These are phyloP conservation scores for Rhodotorula sp. DNA, from an alignment of 1,284 basidiomycete genomes.

Conservation along the genomic window DNA sequence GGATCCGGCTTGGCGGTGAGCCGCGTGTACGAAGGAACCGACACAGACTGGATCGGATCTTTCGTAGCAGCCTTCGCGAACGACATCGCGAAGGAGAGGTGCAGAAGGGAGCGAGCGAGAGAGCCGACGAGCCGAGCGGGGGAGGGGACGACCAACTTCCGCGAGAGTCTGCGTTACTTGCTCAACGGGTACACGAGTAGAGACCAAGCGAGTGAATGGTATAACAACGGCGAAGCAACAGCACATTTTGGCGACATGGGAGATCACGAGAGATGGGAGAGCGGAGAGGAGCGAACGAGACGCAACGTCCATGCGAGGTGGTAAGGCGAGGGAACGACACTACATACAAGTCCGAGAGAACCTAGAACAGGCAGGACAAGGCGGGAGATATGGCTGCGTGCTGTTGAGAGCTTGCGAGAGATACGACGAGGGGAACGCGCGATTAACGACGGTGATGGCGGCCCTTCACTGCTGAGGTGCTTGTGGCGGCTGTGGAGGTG, in stretches of 20 bases:
- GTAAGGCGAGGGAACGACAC: not conserved
- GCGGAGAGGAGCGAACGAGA: not conserved
- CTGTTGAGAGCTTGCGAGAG: not conserved
- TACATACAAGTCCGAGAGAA: not conserved
- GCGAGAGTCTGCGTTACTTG: too few species aligned
- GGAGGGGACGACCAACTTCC: too few species aligned
- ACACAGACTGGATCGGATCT: conserved; percentile 47
- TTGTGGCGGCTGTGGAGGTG: not conserved
- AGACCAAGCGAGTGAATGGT: not conserved
- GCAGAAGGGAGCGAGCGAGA: not conserved
- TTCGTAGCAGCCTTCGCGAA: not conserved
- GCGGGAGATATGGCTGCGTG: not conserved
- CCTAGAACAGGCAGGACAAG: not conserved
- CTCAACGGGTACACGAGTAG: not conserved
- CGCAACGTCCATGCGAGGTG: not conserved
- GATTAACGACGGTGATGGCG: too few species aligned
- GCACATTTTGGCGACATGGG: not conserved
- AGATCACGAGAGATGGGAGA: not conserved
- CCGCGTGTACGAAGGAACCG: conserved; percentile 46
- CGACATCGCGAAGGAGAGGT: conserved; percentile 5
- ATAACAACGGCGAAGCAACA: not conserved
- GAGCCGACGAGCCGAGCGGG: not conserved
- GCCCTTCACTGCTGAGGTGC: too few species aligned
- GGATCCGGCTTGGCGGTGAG: conserved; percentile 60
- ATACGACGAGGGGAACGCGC: too few species aligned